Base-by-base conservation (phyloP, 2,329 filamentous ascomycete species). In the Trichoderma afroharzianum region DNA sequence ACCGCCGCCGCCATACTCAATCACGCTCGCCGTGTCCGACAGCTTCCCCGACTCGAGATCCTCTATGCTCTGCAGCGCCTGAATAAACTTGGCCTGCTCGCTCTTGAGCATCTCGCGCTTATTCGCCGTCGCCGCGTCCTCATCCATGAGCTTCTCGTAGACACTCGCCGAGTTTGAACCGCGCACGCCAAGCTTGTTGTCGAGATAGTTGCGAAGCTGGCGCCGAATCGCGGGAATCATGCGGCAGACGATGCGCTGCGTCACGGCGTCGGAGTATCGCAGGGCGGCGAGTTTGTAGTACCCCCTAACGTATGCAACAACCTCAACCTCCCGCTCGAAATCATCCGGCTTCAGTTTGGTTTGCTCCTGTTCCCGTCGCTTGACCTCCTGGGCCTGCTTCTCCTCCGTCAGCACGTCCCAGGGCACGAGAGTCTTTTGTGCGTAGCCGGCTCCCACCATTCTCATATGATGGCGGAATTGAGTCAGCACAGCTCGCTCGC, bases 201-300 rank as follows among this genome's bases (percentile, higher is more conserved):
- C 82, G 1, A 88, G 79, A 55, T 85, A 82, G 4, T 74, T 78
- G 2, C 83, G 81, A 4, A 87, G 80, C 8, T 80, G 75, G 2
- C 76, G 72, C 9, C 82, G 79, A 7, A 87, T 81, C 3, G 80
- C 77, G 0, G 86, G 85, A 6, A 88, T 81, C 77, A 87, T 82
- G 4, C 85, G 83, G 11, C 84, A 85, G 12, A 85, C 82, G 68
- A 88, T 79, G 62, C 84, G 81, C 28, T 87, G 82, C 1, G 83
- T 80, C 7, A 85, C 81, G 2, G 81, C 79, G 70, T 94, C 91
- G 0, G 89, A 84, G 75, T 93, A 92, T 1, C 91, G 86, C 39
- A 85, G 81, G 0, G 88, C 87, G 0, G 92, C 91, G 5, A 91
- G 86, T 61, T 88, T 84, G 76, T 94, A 94, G 78, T 94, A 94